Conservation (phyloP, 495 filamentous ascomycete genomes). For the Jackrogersella minutella region DNA sequence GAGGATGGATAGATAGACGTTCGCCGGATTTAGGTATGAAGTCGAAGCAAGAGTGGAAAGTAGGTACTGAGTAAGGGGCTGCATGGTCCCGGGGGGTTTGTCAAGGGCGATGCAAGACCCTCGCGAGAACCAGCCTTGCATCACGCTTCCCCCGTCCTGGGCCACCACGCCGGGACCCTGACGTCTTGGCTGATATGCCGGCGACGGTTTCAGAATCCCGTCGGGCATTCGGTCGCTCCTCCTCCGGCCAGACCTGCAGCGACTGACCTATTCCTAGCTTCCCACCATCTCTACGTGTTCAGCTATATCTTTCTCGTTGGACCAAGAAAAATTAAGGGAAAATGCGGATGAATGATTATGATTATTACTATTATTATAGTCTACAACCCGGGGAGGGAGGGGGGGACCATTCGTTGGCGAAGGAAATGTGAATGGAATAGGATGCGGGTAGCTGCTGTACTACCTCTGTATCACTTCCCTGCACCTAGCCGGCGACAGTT, state of each 20-base stretch:
- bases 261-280: not conserved
- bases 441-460: constrained; percentile 1
- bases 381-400: too few species aligned
- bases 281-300: not conserved
- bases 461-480: not conserved
- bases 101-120: not conserved
- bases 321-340: constrained; percentile 4
- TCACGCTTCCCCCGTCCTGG: not conserved
- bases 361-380: too few species aligned
- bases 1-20: not conserved
- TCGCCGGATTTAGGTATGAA: not conserved
- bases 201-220: constrained; percentile 5
- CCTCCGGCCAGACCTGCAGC: not conserved
- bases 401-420: too few species aligned
- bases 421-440: too few species aligned
- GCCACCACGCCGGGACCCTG: not conserved
- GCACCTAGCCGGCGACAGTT: constrained; percentile 35
- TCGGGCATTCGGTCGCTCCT: not conserved
- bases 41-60: not conserved
- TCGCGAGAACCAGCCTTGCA: constrained; percentile 9
- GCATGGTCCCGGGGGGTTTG: not conserved
- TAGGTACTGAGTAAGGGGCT: not conserved
- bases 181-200: not conserved
- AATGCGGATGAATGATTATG: constrained; percentile 1
- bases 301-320: not conserved